Conservation (phyloP, 192 early-diverging fungal genomes). For the Tieghemiomyces parasiticus region DNA sequence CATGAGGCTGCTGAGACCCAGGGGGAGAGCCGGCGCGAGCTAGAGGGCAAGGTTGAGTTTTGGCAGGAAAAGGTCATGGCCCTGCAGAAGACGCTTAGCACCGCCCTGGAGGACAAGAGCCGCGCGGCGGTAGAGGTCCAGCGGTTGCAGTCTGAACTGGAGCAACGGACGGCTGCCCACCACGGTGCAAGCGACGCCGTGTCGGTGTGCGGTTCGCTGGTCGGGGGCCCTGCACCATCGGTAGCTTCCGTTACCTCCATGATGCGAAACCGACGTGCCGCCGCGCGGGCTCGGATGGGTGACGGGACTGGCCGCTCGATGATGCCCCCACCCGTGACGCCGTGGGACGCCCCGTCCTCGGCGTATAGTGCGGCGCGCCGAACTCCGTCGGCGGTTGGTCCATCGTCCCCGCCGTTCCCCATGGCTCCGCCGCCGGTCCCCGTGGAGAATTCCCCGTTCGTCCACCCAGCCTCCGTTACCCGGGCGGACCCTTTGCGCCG, state of each 20-base stretch:
- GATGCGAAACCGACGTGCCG: background rate
- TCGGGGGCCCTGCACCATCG: background rate
- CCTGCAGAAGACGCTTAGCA: background rate
- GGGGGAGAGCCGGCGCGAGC: background rate
- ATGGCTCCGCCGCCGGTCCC: background rate
- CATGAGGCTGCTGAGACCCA: background rate
- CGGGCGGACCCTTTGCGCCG: background rate
- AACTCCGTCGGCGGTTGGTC: background rate
- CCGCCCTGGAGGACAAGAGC: conserved; percentile 5
- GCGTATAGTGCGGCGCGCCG: background rate
- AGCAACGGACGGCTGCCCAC: background rate
- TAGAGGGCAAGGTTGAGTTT: background rate
- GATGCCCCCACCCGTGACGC: background rate
- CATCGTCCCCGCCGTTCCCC: background rate
- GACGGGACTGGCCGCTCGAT: background rate
- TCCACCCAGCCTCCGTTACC: background rate
- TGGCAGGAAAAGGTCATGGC: conserved; percentile 7
- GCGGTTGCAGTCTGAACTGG: background rate
- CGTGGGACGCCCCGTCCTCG: background rate
- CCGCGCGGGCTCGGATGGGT: background rate
- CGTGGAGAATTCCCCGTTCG: background rate
- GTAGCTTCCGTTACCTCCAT: conserved; percentile 1
- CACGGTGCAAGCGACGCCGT: background rate
- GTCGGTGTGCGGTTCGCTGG: conserved; percentile 4
- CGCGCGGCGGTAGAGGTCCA: conserved; percentile 2